Evolutionary conservation across 768 basidiomycete genomes (phyloP), one percentile per base, ranked within the genome.

Genomic region (Tylopilus sp.): DNA sequence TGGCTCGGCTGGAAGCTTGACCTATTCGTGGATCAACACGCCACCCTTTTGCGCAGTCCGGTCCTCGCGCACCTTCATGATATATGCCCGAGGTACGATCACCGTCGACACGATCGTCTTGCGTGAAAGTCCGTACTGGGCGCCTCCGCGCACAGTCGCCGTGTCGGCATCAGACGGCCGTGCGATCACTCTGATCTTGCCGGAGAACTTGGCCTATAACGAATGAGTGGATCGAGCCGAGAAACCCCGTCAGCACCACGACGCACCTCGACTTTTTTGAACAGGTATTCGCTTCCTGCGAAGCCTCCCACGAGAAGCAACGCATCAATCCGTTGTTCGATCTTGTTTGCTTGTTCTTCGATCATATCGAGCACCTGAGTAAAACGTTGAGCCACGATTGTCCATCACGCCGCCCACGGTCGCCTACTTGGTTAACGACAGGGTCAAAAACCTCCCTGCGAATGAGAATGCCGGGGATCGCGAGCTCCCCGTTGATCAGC

Each of bases 271-370:
- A 93, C 86, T 56, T 83, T 80, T 63, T 82, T 78, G 72, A 87
- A 90, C 58, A 93, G 75, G 70, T 95, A 93, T 66, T 90, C 86
- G 68, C 87, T 87, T 8, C 86, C 89, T 45, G 86, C 86, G 69
- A 95, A 95, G 49, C 92, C 92, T 71, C 92, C 92, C 66, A 95
- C 91, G 63, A 94, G 82, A 59, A 95, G 81, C 47, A 95, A 72
- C 10, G 91, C 92, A 76, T 93, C 84, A 65, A 93, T 81, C 42
- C 75, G 75, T 63, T 88, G 85, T 64, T 86, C 79, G 47, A 86
- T 76, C 66, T 78, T 81, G 56, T 72, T 72, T 46, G 83, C 74
- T 70, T 92, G 91, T 21, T 85, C 85, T 61, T 91, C 88, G 60
- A 93, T 84, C 62, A 92, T 77, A 22, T 82, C 79, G 24, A 93